Evolutionary conservation across 139 green algal species (phyloP), one percentile per base, ranked within the genome.

Genomic region (Coelastrella sp.): DNA sequence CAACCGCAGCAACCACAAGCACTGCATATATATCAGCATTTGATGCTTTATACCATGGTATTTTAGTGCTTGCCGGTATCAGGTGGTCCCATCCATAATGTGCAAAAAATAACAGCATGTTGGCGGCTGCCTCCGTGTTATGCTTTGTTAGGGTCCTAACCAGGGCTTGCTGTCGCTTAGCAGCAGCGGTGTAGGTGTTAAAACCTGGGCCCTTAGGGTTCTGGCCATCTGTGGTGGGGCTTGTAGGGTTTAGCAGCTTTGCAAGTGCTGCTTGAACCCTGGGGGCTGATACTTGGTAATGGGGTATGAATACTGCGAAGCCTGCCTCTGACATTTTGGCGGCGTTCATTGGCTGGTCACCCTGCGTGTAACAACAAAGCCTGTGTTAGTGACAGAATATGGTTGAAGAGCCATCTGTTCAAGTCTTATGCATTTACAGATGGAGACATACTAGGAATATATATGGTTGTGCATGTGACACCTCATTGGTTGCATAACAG

Each of bases 261-360:
- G 13, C 6, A 7, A 89, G 85, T 7, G 32, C 47, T 14, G 32
- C 56, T 61, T 17, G 16, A 64, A 78, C 56, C 10, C 56, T 65
- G 58, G 10, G 14, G 5, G 85, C 11, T 32, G 85, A 83, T 4
- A 81, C 47, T 16, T 64, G 7, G 14, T 68, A 5, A 5, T 81
- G 85, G 10, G 11, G 73, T 11, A 83, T 57, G 47, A 77, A 76
- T 10, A 73, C 57, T 32, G 85, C 85, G 56, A 83, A 82, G 57
- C 85, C 85, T 20, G 57, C 71, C 73, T 58, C 73, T 8, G 23
- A 13, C 20, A 89, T 74, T 73, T 89, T 89, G 58, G 20, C 73
- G 11, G 23, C 85, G 10, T 89, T 89, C 73, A 82, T 82, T 2
- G 73, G 85, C 73, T 89, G 85, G 56, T 89, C 85, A 20, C 84